These are phyloP conservation scores for Huntiella omanensis DNA, from an alignment of 2,329 filamentous ascomycete species.

Conservation along the genomic window DNA sequence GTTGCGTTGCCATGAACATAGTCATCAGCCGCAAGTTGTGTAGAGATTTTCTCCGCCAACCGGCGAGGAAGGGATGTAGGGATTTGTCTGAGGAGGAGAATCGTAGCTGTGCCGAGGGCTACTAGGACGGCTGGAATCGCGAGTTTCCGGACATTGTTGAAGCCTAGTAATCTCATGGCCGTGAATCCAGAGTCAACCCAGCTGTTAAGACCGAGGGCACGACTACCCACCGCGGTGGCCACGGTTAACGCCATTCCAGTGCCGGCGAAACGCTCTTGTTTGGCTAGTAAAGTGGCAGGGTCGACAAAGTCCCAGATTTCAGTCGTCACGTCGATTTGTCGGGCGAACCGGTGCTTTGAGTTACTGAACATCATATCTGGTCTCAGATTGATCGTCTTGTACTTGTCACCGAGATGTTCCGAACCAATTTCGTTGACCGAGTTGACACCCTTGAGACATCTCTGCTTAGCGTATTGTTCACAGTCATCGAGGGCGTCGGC, in stretches of 20 bases:
- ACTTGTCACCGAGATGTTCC: constrained; percentile 73
- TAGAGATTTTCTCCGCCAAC: constrained; percentile 66
- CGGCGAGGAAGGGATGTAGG: constrained; percentile 75
- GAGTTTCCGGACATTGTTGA: constrained; percentile 61
- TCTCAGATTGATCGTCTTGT: constrained; percentile 69
- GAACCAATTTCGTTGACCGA: constrained; percentile 78
- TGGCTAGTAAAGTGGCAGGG: constrained; percentile 59
- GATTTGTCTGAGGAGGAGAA: constrained; percentile 72
- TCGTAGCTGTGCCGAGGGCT: constrained; percentile 39
- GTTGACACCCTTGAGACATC: constrained; percentile 64
- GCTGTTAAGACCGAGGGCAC: constrained; percentile 63
- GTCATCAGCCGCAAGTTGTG: constrained; percentile 64
- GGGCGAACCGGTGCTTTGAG: constrained; percentile 60
- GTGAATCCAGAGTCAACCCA: constrained; percentile 82
- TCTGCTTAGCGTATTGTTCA: constrained; percentile 67
- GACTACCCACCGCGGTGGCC: constrained; percentile 64
- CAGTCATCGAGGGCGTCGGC: constrained; percentile 58
- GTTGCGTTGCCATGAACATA: constrained; percentile 79
- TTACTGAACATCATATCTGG: constrained; percentile 88
- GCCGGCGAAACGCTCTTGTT: constrained; percentile 85
- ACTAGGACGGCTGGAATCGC: constrained; percentile 63
- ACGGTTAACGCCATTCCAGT: constrained; percentile 90
- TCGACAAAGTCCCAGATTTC: constrained; percentile 93
- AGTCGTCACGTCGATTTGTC: constrained; percentile 71
- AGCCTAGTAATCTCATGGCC: constrained; percentile 61